phyloP scores from a whole-genome alignment of 2,329 filamentous ascomycete genomes.

The Xylaria sp. region DNA sequence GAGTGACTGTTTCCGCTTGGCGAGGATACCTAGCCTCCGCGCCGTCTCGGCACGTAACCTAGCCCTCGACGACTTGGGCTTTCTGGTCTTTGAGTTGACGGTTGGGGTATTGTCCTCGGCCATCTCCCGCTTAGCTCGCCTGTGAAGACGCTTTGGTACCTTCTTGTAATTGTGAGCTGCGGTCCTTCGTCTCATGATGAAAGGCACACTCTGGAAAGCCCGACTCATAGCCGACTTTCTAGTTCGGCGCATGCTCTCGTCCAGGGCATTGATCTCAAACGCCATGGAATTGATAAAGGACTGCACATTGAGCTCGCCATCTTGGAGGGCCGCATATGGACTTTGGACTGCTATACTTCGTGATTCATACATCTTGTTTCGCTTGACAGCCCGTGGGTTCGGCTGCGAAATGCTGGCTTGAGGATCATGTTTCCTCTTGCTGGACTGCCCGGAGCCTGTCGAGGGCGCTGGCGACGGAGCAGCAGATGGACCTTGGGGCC shows the following conservation, averaged over 20 bases:
- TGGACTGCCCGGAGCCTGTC: slow-evolving; percentile 31
- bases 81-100: slow-evolving; percentile 72
- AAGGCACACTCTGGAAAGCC: slow-evolving; percentile 91
- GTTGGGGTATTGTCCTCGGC: slow-evolving; percentile 89
- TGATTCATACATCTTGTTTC: slow-evolving; percentile 59
- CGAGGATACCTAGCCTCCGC: slow-evolving; percentile 73
- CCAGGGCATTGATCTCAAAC: slow-evolving; percentile 87
- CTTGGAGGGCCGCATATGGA: slow-evolving; percentile 63
- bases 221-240: slow-evolving; percentile 71
- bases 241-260: slow-evolving; percentile 81
- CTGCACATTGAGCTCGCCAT: slow-evolving; percentile 86
- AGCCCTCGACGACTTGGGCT: slow-evolving; percentile 66
- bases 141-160: slow-evolving; percentile 80
- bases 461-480: slow-evolving; percentile 17
- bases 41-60: slow-evolving; percentile 80
- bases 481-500: slow-evolving; percentile 11
- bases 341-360: slow-evolving; percentile 63
- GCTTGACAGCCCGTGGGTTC: slow-evolving; percentile 53
- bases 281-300: slow-evolving; percentile 87
- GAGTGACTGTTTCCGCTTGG: slow-evolving; percentile 61
- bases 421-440: slow-evolving; percentile 48
- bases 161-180: slow-evolving; percentile 95
- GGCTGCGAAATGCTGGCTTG: slow-evolving; percentile 44
- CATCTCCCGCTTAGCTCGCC: slow-evolving; percentile 79
- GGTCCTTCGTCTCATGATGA: slow-evolving; percentile 84